Conservation (phyloP, 331 rosid species). For the Rosa hybrid region DNA sequence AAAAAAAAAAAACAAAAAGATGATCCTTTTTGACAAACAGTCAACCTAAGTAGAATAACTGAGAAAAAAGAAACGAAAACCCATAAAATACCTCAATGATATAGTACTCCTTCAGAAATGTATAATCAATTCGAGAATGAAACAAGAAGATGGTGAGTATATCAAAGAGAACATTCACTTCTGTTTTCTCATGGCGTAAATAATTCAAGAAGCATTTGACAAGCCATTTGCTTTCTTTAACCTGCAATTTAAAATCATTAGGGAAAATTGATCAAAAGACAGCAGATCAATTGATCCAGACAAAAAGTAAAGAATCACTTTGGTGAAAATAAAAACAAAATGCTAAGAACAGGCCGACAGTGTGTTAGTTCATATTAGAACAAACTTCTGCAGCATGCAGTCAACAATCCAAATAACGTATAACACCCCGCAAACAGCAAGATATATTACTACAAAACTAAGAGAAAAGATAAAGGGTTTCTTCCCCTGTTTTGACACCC, state of each 20-base stretch:
- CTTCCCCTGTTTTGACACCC: not conserved
- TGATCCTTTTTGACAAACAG: conserved; percentile 10
- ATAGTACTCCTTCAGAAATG: conserved; percentile 89
- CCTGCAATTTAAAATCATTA: conserved; percentile 48
- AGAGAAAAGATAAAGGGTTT: not conserved
- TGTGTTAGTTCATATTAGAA: not conserved
- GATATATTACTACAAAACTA: not conserved
- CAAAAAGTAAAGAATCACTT: not conserved
- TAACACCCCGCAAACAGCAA: not conserved
- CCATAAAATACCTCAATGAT: conserved; percentile 75
- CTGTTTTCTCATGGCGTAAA: conserved; percentile 85
- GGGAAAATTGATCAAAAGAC: not conserved
- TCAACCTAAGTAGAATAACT: not conserved
- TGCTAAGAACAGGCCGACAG: not conserved
- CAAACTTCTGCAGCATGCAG: not conserved
- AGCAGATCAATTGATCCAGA: conserved; percentile 1
- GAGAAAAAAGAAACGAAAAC: not conserved
- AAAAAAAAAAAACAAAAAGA: conserved; percentile 5
- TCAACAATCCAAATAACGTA: not conserved
- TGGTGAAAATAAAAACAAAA: not conserved
- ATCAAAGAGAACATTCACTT: conserved; percentile 99
- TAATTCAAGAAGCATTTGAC: conserved; percentile 97
- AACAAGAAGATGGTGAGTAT: conserved; percentile 89
- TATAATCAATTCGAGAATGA: conserved; percentile 81
- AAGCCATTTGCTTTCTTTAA: conserved; percentile 96